phyloP scores from a whole-genome alignment of 805 yeast species.

The Spathaspora gorwiae region DNA sequence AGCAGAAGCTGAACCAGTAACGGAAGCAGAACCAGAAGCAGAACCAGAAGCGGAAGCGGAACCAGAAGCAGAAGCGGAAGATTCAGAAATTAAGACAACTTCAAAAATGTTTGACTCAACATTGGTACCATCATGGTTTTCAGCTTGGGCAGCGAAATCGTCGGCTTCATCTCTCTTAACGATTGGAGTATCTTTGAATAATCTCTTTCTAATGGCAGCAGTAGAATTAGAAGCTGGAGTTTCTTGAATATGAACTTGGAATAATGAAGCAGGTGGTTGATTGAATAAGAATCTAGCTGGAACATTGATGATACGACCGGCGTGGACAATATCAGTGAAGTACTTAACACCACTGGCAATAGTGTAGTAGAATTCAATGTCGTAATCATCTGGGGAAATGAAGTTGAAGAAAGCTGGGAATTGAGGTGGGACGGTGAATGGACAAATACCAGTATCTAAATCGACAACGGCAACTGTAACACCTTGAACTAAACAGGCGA shows the following conservation, averaged over 20 bases:
- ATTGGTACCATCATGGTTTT: constrained; percentile 17
- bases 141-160: constrained; percentile 22
- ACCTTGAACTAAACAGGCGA: constrained; percentile 36
- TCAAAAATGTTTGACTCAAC: constrained; percentile 14
- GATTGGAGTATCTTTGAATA: constrained; percentile 19
- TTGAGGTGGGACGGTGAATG: constrained; percentile 28
- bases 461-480: constrained; percentile 30
- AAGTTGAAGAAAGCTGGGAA: constrained; percentile 26
- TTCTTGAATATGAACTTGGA: constrained; percentile 24
- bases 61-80: constrained; percentile 11
- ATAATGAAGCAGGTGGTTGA: constrained; percentile 18
- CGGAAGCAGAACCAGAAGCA: constrained; percentile 11
- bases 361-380: constrained; percentile 33
- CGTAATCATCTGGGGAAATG: constrained; percentile 25
- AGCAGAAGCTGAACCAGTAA: constrained; percentile 11
- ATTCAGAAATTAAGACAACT: constrained; percentile 12
- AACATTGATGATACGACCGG: constrained; percentile 28
- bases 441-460: constrained; percentile 37
- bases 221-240: constrained; percentile 35
- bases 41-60: constrained; percentile 12
- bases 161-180: constrained; percentile 29
- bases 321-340: constrained; percentile 30
- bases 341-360: constrained; percentile 17
- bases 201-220: constrained; percentile 38
- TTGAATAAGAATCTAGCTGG: constrained; percentile 30